Conservation (phyloP, 768 basidiomycete species). For the Naganishia friedmannii region DNA sequence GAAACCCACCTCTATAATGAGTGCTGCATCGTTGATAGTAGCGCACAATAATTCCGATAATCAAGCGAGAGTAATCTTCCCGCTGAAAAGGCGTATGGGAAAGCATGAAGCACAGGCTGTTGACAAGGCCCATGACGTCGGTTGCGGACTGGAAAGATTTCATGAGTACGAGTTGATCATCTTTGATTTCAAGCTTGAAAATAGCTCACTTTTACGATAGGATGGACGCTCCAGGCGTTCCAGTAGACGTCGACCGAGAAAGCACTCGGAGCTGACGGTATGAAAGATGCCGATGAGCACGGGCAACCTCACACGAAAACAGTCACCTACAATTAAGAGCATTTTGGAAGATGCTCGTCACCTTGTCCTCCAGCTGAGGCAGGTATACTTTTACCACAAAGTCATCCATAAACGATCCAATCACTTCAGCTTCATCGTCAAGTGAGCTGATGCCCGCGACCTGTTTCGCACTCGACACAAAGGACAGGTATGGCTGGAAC, state of each 20-base stretch:
- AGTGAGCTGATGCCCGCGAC: slow-evolving; percentile 33
- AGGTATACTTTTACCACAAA: slow-evolving; percentile 90
- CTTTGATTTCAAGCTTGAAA: too few species aligned
- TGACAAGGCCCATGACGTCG: slow-evolving; percentile 81
- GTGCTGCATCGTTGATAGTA: slow-evolving; percentile 93
- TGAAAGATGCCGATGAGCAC: neutral
- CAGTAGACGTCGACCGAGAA: slow-evolving; percentile 78
- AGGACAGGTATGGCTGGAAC: slow-evolving; percentile 89
- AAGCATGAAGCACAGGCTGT: slow-evolving; percentile 87
- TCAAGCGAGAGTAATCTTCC: slow-evolving; percentile 90
- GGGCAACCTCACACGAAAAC: neutral
- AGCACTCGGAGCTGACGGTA: slow-evolving; percentile 67
- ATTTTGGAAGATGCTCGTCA: slow-evolving; percentile 78
- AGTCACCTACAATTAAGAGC: slow-evolving; percentile 61
- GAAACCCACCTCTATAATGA: slow-evolving; percentile 65
- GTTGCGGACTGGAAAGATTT: slow-evolving; percentile 65
- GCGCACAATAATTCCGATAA: slow-evolving; percentile 88
- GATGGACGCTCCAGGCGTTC: slow-evolving; percentile 63
- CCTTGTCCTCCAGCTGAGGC: slow-evolving; percentile 92
- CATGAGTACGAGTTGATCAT: neutral
- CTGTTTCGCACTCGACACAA: slow-evolving; percentile 66
- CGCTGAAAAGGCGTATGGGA: slow-evolving; percentile 87
- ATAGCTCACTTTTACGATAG: slow-evolving; percentile 73
- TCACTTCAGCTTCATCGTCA: slow-evolving; percentile 53
- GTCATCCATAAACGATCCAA: slow-evolving; percentile 76